These are phyloP conservation scores for Cutaneotrichosporon sp. DNA, from an alignment of 1,284 basidiomycete genomes.

Conservation along the genomic window DNA sequence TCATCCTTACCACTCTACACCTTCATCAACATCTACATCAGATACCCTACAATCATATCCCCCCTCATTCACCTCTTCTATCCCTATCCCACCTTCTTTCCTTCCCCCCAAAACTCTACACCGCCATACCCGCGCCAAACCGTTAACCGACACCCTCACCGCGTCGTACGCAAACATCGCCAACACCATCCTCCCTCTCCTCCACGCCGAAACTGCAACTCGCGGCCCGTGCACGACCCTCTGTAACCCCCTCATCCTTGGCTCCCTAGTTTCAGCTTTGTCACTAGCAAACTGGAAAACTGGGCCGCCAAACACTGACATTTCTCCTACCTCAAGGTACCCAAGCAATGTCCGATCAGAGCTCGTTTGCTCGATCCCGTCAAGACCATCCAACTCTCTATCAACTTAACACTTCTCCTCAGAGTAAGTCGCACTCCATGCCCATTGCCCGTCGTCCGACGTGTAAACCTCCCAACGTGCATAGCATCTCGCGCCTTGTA, in stretches of 20 bases:
- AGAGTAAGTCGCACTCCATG: conserved; percentile 14
- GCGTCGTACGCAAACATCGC: not conserved
- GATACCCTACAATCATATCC: not conserved
- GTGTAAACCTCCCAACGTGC: not conserved
- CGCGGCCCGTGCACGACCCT: not conserved
- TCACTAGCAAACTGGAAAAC: not conserved
- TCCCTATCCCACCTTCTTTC: not conserved
- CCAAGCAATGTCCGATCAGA: conserved; percentile 13
- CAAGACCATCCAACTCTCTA: conserved; percentile 26
- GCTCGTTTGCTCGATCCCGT: conserved; percentile 24
- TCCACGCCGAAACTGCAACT: not conserved
- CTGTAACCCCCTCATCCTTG: not conserved
- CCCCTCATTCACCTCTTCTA: not conserved
- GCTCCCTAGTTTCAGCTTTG: not conserved
- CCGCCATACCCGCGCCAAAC: not conserved
- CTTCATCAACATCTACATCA: not conserved
- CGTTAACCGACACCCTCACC: too few species aligned
- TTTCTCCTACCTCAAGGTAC: not conserved
- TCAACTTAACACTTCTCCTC: conserved; percentile 15
- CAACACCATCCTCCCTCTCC: not conserved
- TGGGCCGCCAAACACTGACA: not conserved
- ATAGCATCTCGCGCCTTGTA: not conserved
- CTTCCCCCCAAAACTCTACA: not conserved
- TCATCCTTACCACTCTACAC: not conserved
- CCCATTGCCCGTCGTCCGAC: not conserved